Base-by-base conservation (phyloP, 78 protist species). In the Guillardia theta region DNA sequence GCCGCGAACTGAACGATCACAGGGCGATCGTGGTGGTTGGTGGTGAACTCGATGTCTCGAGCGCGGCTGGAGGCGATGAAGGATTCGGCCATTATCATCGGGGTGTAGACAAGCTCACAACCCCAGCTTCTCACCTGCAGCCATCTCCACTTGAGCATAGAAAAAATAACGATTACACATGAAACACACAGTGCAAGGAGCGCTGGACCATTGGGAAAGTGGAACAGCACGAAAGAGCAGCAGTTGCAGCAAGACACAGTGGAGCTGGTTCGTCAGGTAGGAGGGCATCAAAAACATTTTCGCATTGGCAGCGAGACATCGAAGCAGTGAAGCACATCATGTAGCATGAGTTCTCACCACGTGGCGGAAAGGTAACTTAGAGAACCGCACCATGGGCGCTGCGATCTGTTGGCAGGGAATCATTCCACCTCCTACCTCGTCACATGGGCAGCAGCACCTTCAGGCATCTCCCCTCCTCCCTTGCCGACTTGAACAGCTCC, bases 371-470 rank as follows among this genome's bases (percentile, higher is more conserved):
- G 90, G 90, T 22, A 78, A 19, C 48, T 78, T 78, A 10, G 90
- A 78, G 24, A 78, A 78, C 48, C 90, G 90, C 10, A 78, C 90
- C 90, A 78, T 78, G 18, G 90, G 90, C 6, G 90, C 90, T 78
- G 90, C 90, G 3, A 78, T 36, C 90, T 78, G 70, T 0, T 8
- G 4, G 6, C 70, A 9, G 70, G 39, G 70, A 6, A 6, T 30
- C 70, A 30, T 27, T 24, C 27, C 27, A 58, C 27, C 39, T 9
- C 4, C 39, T 30, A 58, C 4, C 39, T 58, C n/a, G 70, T 58
- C 70, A 30, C 2, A 58, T 9, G 70, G 6, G 70, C 70, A 58
- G 39, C 70, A 58, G 70, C 6, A 58, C 70, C 70, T 58, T 58
- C 39, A 58, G 70, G 6, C 70, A 58, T 0, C 70, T 1, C 1